Evolutionary conservation across 208 protist genomes (phyloP), one percentile per base, ranked within the genome.

Genomic region (Acanthamoeba lenticulata): DNA sequence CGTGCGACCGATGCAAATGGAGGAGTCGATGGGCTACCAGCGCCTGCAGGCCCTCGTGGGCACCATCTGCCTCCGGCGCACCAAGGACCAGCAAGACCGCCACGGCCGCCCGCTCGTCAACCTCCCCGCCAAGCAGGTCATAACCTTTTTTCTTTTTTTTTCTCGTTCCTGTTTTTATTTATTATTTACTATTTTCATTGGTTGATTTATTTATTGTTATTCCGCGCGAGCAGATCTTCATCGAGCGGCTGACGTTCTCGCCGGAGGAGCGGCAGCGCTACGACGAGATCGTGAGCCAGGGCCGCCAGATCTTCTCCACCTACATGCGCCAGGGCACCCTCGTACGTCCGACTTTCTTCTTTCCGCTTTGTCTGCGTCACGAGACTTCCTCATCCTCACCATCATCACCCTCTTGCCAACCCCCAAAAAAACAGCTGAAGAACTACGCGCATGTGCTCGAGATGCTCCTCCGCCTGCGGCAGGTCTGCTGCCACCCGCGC

Each of bases 401-500:
- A n/a, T n/a, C n/a, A n/a, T n/a, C n/a, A n/a, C n/a, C n/a, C n/a
- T n/a, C n/a, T n/a, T n/a, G n/a, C n/a, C n/a, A n/a, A n/a, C n/a
- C n/a, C n/a, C n/a, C n/a, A n/a, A n/a, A n/a, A n/a, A n/a, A n/a
- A 57, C 36, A 85, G 74, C 81, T 97, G 9, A 83, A 94, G 27
- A 97, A 97, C 13, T 97, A 97, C 81, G 86, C 92, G 1, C 93
- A 96, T 67, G 93, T 98, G 9, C 93, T 98, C 3, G 95, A 96
- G 57, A 57, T 98, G 40, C 77, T 98, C 5, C 69, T 98, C 7
- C 74, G 96, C n/a, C 88, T 98, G 36, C 94, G 97, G 42, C 97
- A 98, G 62, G 89, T 94, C 2, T 98, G 96, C 86, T 79, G 97
- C 69, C 97, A 98, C 89, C 95, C 96, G 2, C 65, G 38, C 38